phyloP scores from a whole-genome alignment of 2,329 filamentous ascomycete genomes.

The Sclerotinia spermophila region DNA sequence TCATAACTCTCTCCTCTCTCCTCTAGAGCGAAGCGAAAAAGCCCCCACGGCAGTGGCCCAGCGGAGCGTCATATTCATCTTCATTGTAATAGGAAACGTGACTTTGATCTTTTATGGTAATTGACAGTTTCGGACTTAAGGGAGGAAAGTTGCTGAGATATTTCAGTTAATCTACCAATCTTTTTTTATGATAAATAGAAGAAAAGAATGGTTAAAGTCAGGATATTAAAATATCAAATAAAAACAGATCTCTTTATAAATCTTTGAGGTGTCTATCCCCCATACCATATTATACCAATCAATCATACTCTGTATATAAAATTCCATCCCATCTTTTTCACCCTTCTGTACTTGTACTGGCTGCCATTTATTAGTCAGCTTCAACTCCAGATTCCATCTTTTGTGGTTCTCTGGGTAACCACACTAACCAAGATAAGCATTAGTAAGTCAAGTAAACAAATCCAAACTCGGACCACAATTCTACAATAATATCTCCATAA shows the following conservation, averaged over 20 bases:
- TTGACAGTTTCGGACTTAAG: not conserved
- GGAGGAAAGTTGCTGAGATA: not conserved
- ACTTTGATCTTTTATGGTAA: not conserved
- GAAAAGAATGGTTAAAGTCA: not conserved
- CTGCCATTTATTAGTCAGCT: not conserved
- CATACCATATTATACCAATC: not conserved
- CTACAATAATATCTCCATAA: slow-evolving; percentile 14
- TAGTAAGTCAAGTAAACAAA: slow-evolving; percentile 17
- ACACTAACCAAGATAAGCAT: slow-evolving; percentile 11
- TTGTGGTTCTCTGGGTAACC: not conserved
- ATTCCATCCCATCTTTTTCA: not conserved
- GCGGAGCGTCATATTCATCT: not conserved
- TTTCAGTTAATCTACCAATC: not conserved
- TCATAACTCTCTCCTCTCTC: not conserved
- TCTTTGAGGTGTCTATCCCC: not conserved
- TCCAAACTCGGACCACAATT: slow-evolving; percentile 14
- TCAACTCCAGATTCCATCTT: not conserved
- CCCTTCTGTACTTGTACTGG: no score
- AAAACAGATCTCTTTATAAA: not conserved
- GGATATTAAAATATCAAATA: not conserved
- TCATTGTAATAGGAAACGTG: not conserved
- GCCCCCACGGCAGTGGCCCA: not conserved
- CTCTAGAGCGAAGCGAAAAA: not conserved
- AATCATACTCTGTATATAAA: not conserved
- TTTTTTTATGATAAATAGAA: not conserved